Evolutionary conservation across 345 rosid species (phyloP).

Genomic region (Gossypium mustelinum): DNA sequence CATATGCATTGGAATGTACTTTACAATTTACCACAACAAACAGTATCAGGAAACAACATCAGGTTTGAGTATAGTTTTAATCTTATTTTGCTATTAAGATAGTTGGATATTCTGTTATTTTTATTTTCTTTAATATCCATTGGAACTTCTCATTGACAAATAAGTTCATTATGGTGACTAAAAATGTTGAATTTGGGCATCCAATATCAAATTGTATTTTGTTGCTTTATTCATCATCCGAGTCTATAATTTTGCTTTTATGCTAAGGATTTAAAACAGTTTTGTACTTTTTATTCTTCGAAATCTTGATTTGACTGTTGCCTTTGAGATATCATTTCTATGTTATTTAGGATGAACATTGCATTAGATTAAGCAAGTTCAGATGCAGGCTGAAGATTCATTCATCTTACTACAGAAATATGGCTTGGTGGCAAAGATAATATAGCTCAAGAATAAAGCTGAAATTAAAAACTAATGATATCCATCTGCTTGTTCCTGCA

Average conservation of each 20-base stretch:
- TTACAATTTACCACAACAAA: conserved; percentile 40
- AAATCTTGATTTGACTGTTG: too few relatives aligned
- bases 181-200: not conserved
- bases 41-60: conserved; percentile 27
- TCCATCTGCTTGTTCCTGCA: not conserved
- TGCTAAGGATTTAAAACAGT: not conserved
- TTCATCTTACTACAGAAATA: not conserved
- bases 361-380: not conserved
- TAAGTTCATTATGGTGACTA: not conserved
- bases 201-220: not conserved
- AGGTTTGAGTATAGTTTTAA: conserved; percentile 35
- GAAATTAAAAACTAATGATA: not conserved
- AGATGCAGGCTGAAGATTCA: not conserved
- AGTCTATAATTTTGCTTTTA: not conserved
- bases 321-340: not conserved
- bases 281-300: not conserved
- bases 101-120: not conserved
- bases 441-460: not conserved
- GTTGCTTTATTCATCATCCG: not conserved
- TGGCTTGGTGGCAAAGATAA: not conserved
- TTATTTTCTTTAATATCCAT: not conserved
- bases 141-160: not conserved
- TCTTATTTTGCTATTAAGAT: conserved; percentile 6
- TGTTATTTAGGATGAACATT: not conserved
- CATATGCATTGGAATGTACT: conserved; percentile 35